A percentile compares a stretch with the other conserved stretches of the same genome.
Conservation (phyloP, 768 basidiomycete genomes). For the Boletus pseudopeckii region DNA sequence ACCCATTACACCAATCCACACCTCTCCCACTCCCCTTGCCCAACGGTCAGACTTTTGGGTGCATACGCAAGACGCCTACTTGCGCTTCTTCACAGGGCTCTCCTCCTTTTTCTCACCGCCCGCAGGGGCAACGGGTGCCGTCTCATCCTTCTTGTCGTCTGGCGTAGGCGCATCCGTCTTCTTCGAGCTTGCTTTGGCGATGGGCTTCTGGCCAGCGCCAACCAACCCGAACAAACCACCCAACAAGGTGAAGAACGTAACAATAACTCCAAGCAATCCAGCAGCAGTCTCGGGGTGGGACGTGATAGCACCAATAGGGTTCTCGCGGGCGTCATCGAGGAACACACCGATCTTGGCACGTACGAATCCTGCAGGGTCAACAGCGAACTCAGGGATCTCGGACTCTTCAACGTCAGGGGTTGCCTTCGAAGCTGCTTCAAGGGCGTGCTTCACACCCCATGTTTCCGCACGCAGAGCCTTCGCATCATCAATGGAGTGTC, state of each 20-base stretch:
- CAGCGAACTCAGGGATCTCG: slow-evolving; percentile 50
- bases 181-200: slow-evolving; percentile 66
- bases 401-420: slow-evolving; percentile 47
- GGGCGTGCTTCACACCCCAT: slow-evolving; percentile 84
- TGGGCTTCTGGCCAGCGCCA: slow-evolving; percentile 66
- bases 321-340: slow-evolving; percentile 67
- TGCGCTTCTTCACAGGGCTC: slow-evolving; percentile 69
- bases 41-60: slow-evolving; percentile 8
- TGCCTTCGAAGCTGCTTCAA: slow-evolving; percentile 58
- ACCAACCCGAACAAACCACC: slow-evolving; percentile 76
- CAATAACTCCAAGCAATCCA: slow-evolving; percentile 65
- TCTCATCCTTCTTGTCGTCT: slow-evolving; percentile 64
- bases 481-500: slow-evolving; percentile 85
- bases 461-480: slow-evolving; percentile 79
- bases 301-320: slow-evolving; percentile 82
- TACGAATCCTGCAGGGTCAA: slow-evolving; percentile 77
- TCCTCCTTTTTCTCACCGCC: slow-evolving; percentile 75
- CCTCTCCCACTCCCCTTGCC: background rate
- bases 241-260: slow-evolving; percentile 85
- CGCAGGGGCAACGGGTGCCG: slow-evolving; percentile 66
- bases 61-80: slow-evolving; percentile 35
- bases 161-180: slow-evolving; percentile 67
- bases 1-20: slow-evolving; percentile 5
- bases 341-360: slow-evolving; percentile 77
- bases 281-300: slow-evolving; percentile 85